Base-by-base conservation (phyloP, 257 asterid genomes). In the Ehretia macrophylla region DNA sequence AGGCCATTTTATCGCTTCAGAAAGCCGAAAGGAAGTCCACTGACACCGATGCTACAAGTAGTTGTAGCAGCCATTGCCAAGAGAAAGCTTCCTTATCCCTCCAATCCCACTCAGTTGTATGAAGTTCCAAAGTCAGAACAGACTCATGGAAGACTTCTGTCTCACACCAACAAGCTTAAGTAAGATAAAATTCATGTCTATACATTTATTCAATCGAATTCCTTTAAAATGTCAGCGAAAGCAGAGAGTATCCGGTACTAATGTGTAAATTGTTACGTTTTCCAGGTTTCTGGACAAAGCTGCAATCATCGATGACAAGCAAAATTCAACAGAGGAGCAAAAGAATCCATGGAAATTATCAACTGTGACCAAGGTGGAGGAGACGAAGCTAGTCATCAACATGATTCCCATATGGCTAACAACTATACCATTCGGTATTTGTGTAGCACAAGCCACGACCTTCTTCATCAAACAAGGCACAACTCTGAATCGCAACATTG, bases 231-330 rank as follows among this genome's bases (percentile, higher is more conserved):
- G n/a, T n/a, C n/a, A n/a, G n/a, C n/a, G n/a, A n/a, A n/a, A n/a
- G n/a, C n/a, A n/a, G n/a, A 42, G 47, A 42, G 47, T 2, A 1
- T 42, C 2, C 16, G 8, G 16, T 42, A 42, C 47, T 42, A 14
- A 42, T 42, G 47, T 10, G 2, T n/a, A 10, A 14, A 10, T 42
- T 42, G 8, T 42, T 42, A 42, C 32, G 63, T 56, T 38, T 62
- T 42, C 39, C 83, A 90, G 95, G 79, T 92, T 84, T 65, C 84
- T 92, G 0, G 97, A 92, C 71, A 92, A 76, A 66, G 97, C 99
- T 14, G 96, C 96, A 13, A 83, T 89, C 1, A 18, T 81, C 0
- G 84, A 80, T 32, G 88, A 75, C 14, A 32, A 51, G 8, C 64
- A 64, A 18, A 62, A 14, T 32, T 38, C 71, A 4, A 32, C 40